These are phyloP conservation scores for Jasminum sambac DNA, from an alignment of 257 asterid genomes.

Conservation along the genomic window DNA sequence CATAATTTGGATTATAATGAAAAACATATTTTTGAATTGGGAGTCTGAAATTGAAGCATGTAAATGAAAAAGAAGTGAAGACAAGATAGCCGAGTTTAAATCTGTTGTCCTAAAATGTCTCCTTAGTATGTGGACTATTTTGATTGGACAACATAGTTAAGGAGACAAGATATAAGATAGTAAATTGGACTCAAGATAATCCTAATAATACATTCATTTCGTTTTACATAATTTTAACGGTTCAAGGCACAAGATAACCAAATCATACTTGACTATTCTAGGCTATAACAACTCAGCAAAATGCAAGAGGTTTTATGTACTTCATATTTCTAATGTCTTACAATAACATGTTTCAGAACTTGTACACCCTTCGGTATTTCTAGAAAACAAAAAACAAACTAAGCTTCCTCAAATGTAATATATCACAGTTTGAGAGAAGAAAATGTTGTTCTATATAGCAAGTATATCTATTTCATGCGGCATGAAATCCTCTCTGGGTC, in stretches of 20 bases:
- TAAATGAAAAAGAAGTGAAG: too few relatives aligned
- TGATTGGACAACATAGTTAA: too few relatives aligned
- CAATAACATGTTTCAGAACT: slow-evolving; percentile 21
- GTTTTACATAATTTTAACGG: too few relatives aligned
- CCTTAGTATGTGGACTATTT: too few relatives aligned
- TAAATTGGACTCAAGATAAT: too few relatives aligned
- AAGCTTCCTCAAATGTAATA: not conserved
- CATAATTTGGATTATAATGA: not conserved
- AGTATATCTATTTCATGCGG: slow-evolving; percentile 85
- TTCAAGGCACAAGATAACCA: not conserved
- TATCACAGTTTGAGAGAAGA: not conserved
- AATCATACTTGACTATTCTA: not conserved
- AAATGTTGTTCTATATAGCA: slow-evolving; percentile 31
- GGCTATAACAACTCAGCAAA: not conserved
- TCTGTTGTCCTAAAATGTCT: too few relatives aligned
- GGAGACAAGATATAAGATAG: too few relatives aligned
- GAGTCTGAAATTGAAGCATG: too few relatives aligned
- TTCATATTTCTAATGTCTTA: slow-evolving; percentile 20
- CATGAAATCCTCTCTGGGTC: slow-evolving; percentile 96
- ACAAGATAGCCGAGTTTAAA: too few relatives aligned
- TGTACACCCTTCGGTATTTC: not conserved
- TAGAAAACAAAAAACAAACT: slow-evolving; percentile 7
- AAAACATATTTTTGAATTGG: not conserved
- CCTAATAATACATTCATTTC: too few relatives aligned
- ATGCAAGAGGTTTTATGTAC: not conserved